Base-by-base conservation (phyloP, 2,329 filamentous ascomycete genomes). In the Neopestalotiopsis rosae region DNA sequence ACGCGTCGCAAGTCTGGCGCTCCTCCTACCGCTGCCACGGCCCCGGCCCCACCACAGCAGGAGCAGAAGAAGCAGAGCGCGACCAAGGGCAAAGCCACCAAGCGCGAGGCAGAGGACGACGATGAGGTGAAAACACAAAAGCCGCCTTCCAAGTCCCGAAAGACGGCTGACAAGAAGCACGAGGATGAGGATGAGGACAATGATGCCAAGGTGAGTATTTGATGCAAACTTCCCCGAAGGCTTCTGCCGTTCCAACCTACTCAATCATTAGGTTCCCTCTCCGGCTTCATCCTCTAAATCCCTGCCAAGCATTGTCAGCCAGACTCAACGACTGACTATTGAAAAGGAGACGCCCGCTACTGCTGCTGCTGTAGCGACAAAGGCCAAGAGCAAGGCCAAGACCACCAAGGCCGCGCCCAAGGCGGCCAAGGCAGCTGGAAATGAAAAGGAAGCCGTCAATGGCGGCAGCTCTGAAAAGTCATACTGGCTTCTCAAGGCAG, bases 401-500 rank as follows among this genome's bases (percentile, higher is more conserved):
- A 28, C 24, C 24, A n/a, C 42, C 42, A 49, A 49, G 45, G 2
- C 30, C 12, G 32, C 42, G 12, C 32, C 63, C 6, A 58, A 66
- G 13, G 58, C 17, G 56, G 30, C 52, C 28, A 67, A 67, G 32
- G 7, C 64, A 49, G 34, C 28, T 38, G 17, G 12, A 17, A 13
- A 57, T 24, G n/a, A 30, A n/a, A 20, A 57, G n/a, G 34, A 68
- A 14, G 14, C 32, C 24, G 52, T 57, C 49, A 38, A 57, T 9
- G 49, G 64, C 49, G 61, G 14, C 67, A 9, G 38, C 49, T 58
- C 73, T 1, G 74, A 68, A 5, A 77, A 70, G 68, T 78, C 79
- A 80, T 94, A 92, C 80, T 95, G 93, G 92, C 86, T 96, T 40
- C 88, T 96, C 87, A 96, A 95, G 82, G 93, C 93, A 0, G 93